These are phyloP conservation scores for Microbotryum intermedium DNA, from an alignment of 1,284 basidiomycete species.

Conservation along the genomic window DNA sequence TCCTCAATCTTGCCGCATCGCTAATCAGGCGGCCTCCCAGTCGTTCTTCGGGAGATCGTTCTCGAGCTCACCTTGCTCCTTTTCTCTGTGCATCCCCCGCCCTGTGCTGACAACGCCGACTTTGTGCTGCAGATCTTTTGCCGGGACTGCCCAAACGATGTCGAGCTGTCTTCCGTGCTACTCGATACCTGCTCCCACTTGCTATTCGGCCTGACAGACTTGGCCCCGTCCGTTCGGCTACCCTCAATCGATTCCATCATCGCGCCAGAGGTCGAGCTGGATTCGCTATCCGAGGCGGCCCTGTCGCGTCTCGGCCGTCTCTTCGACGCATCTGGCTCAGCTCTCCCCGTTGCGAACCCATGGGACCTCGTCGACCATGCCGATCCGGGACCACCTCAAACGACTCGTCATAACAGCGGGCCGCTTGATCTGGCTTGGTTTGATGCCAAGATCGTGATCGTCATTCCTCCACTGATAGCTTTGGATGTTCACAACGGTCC, in stretches of 20 bases:
- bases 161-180: slow-evolving; percentile 6
- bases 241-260: slow-evolving; percentile 10
- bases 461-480: slow-evolving; percentile 21
- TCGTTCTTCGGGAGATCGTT: too few relatives aligned
- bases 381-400: slow-evolving; percentile 3
- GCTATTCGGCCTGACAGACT: slow-evolving; percentile 15
- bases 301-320: slow-evolving; percentile 17
- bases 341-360: slow-evolving; percentile 12
- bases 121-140: background rate
- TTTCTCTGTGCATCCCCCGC: too few relatives aligned
- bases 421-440: slow-evolving; percentile 28
- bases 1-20: too few relatives aligned
- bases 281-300: slow-evolving; percentile 11
- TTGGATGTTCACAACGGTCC: slow-evolving; percentile 17
- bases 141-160: background rate
- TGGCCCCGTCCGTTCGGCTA: background rate
- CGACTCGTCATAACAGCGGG: slow-evolving; percentile 18
- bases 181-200: slow-evolving; percentile 23
- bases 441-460: slow-evolving; percentile 15
- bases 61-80: too few relatives aligned
- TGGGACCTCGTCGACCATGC: slow-evolving; percentile 28
- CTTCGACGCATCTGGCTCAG: slow-evolving; percentile 8
- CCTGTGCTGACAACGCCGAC: background rate
- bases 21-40: too few relatives aligned
- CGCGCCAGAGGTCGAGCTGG: background rate